Percentiles rank a stretch among this genome's conserved stretches.
These are phyloP conservation scores for Botryotinia narcissicola DNA, from an alignment of 2,329 filamentous ascomycete genomes.

Conservation along the genomic window DNA sequence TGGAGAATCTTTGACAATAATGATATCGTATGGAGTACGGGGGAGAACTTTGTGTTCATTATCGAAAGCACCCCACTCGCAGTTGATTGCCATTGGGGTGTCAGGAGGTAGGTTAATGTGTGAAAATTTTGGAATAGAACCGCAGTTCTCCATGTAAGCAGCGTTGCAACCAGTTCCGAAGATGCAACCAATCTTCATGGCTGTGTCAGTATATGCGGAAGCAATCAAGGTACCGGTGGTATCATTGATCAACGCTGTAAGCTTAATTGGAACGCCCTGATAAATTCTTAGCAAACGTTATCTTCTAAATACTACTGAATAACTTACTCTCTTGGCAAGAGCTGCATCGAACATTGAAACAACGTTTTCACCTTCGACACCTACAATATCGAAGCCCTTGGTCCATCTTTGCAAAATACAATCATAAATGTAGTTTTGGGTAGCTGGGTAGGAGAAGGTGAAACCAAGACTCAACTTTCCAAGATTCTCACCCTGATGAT, in stretches of 20 bases:
- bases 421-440: constrained; percentile 89
- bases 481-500: constrained; percentile 67
- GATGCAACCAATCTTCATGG: constrained; percentile 94
- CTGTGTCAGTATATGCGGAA: constrained; percentile 90
- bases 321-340: constrained; percentile 62
- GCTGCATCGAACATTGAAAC: constrained; percentile 84
- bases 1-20: constrained; percentile 87
- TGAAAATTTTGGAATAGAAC: constrained; percentile 88
- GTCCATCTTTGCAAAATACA: constrained; percentile 94
- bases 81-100: constrained; percentile 91
- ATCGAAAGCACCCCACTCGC: constrained; percentile 96
- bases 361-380: constrained; percentile 86
- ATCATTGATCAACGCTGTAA: constrained; percentile 93
- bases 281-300: constrained; percentile 26
- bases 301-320: not conserved
- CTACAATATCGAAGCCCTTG: constrained; percentile 92
- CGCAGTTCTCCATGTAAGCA: constrained; percentile 93
- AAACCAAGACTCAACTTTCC: constrained; percentile 79
- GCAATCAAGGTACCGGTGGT: constrained; percentile 96
- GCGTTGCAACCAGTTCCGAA: constrained; percentile 98
- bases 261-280: constrained; percentile 84
- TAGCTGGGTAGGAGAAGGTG: constrained; percentile 94
- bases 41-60: constrained; percentile 89
- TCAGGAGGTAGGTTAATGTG: constrained; percentile 85
- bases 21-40: constrained; percentile 78